Evolutionary conservation across 164 flowering plant genomes (phyloP).

Genomic region (Annona squamosa): DNA sequence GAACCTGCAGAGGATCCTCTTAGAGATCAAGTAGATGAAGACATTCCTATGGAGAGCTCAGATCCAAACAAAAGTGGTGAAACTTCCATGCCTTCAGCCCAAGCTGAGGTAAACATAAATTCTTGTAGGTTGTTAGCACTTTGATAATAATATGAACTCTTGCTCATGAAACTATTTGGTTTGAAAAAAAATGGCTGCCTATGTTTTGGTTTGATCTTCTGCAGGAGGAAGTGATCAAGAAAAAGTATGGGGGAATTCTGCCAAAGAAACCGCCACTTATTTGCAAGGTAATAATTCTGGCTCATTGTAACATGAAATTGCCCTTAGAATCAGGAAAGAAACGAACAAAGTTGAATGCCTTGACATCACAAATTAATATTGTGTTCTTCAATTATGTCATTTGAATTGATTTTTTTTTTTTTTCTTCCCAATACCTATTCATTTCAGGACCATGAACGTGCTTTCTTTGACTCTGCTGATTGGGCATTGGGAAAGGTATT

Average conservation of each 20-base stretch:
- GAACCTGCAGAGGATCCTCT: slow-evolving; percentile 15
- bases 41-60: slow-evolving; percentile 15
- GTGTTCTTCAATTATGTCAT: background rate
- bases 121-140: background rate
- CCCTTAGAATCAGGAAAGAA: background rate
- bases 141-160: background rate
- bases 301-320: background rate
- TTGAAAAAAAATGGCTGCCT: background rate
- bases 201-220: slow-evolving; percentile 10
- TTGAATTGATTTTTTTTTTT: background rate
- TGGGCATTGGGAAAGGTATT: slow-evolving; percentile 96
- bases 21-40: slow-evolving; percentile 17
- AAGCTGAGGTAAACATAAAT: slow-evolving; percentile 30
- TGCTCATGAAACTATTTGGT: background rate
- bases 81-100: slow-evolving; percentile 26
- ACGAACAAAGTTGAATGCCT: background rate
- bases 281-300: slow-evolving; percentile 52
- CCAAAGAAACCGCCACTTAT: slow-evolving; percentile 81
- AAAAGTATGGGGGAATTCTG: slow-evolving; percentile 79
- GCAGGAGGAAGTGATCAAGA: slow-evolving; percentile 70
- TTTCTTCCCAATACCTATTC: background rate
- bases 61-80: slow-evolving; percentile 20
- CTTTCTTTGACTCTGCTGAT: slow-evolving; percentile 97
- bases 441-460: slow-evolving; percentile 87
- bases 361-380: background rate